Percentiles rank a stretch among this genome's conserved stretches.
Evolutionary conservation across 163 green algal genomes (phyloP).

Genomic region (Chlamydomonas reinhardtii): DNA sequence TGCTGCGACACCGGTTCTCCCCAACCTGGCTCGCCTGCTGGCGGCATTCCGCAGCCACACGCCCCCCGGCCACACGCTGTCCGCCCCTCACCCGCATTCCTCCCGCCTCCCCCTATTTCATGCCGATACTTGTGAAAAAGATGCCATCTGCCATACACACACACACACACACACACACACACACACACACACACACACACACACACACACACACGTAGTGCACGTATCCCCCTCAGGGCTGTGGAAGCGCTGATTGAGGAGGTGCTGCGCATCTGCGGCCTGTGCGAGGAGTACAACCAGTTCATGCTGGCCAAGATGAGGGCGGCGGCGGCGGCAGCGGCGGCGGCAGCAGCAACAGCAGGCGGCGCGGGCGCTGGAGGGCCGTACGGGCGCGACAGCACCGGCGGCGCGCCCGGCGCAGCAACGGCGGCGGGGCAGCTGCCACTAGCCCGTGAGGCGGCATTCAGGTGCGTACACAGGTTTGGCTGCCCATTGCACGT

Average conservation of each 20-base stretch:
- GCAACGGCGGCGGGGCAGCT: constrained; percentile 5
- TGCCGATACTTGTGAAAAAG: no score
- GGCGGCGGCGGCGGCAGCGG: constrained; percentile 28
- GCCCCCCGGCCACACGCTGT: no score
- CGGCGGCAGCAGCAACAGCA: constrained; percentile 44
- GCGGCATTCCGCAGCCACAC: no score
- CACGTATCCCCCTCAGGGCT: neutral
- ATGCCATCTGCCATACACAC: no score
- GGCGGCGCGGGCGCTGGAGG: neutral
- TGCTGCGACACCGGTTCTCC: no score
- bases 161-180: no score
- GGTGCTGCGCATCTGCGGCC: constrained; percentile 60
- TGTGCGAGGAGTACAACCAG: constrained; percentile 89
- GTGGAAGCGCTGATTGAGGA: constrained; percentile 66
- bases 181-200: no score
- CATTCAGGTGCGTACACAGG: constrained; percentile 54
- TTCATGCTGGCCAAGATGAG: constrained; percentile 88
- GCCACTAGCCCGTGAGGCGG: constrained; percentile 48
- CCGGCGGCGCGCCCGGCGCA: neutral
- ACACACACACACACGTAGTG: no score
- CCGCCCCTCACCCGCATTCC: no score
- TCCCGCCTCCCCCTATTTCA: no score
- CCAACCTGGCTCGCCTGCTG: no score
- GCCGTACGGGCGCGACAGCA: constrained; percentile 16
- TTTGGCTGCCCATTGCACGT: no score